Evolutionary conservation across 129 eudicot genomes (phyloP).

Genomic region (Flaveria ramosissima): DNA sequence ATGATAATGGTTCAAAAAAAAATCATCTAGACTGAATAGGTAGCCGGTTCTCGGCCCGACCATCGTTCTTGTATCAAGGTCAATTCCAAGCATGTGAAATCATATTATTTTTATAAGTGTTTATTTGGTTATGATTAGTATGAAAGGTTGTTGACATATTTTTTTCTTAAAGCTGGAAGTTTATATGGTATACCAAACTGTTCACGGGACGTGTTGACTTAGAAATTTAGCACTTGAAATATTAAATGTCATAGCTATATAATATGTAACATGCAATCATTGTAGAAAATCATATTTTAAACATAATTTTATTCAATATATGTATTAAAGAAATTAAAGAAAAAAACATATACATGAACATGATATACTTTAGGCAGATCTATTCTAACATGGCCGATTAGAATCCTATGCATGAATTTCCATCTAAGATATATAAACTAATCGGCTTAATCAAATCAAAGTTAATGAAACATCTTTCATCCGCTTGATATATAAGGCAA

Average conservation of each 20-base stretch:
- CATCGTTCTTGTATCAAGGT: too few relatives aligned
- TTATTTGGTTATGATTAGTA: neutral
- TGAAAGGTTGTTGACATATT: neutral
- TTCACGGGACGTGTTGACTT: slow-evolving; percentile 9
- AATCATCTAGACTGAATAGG: too few relatives aligned
- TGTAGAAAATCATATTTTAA: neutral
- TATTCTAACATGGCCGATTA: neutral
- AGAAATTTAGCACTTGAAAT: neutral
- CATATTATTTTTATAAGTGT: too few relatives aligned
- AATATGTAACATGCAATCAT: slow-evolving; percentile 1
- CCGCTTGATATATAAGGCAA: too few relatives aligned
- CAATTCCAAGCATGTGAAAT: too few relatives aligned
- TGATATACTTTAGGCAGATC: neutral
- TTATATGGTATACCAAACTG: slow-evolving; percentile 7
- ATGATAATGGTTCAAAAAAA: too few relatives aligned
- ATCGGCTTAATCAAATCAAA: neutral
- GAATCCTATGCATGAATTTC: neutral
- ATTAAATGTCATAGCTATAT: neutral
- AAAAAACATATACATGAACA: neutral
- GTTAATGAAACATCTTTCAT: too few relatives aligned
- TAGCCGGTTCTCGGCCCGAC: too few relatives aligned
- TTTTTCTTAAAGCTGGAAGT: too few relatives aligned
- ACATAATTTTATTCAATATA: neutral
- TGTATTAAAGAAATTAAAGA: too few relatives aligned
- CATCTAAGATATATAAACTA: neutral